A percentile compares a stretch with the other conserved stretches of the same genome.
These are phyloP conservation scores for Tylopilus sp. DNA, from an alignment of 1,284 basidiomycete species.

Conservation along the genomic window DNA sequence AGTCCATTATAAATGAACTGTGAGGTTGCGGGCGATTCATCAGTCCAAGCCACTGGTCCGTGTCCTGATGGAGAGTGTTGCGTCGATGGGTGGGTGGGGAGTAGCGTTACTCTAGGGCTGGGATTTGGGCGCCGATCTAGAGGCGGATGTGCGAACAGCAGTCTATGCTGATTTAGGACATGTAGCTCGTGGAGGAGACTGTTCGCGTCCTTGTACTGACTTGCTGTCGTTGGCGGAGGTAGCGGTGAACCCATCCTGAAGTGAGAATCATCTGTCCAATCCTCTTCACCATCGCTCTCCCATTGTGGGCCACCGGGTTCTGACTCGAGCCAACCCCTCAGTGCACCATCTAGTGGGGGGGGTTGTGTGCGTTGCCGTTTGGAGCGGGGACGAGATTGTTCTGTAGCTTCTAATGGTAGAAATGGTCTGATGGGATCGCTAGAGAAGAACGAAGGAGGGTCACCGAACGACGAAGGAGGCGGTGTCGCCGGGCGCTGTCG, in stretches of 20 bases:
- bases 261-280: constrained; percentile 31
- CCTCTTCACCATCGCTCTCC: constrained; percentile 37
- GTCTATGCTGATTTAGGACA: constrained; percentile 57
- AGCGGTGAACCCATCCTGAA: constrained; percentile 4
- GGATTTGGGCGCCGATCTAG: constrained; percentile 10
- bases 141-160: constrained; percentile 38
- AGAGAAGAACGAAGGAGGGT: constrained; percentile 33
- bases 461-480: constrained; percentile 39
- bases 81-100: not conserved
- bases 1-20: not conserved
- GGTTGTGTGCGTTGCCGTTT: constrained; percentile 50
- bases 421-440: constrained; percentile 24
- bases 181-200: constrained; percentile 64
- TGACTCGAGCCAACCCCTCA: constrained; percentile 41
- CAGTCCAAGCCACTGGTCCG: not conserved
- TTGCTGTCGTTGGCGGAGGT: constrained; percentile 9
- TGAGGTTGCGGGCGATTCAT: constrained; percentile 1
- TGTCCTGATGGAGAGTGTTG: constrained; percentile 4
- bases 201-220: constrained; percentile 57
- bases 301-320: constrained; percentile 7
- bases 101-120: not conserved
- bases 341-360: constrained; percentile 44
- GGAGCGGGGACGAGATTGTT: constrained; percentile 10
- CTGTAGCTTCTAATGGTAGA: constrained; percentile 24
- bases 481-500: constrained; percentile 57